phyloP scores from a whole-genome alignment of 352 stramenopile species.

The Pythium pectinolyticum region DNA sequence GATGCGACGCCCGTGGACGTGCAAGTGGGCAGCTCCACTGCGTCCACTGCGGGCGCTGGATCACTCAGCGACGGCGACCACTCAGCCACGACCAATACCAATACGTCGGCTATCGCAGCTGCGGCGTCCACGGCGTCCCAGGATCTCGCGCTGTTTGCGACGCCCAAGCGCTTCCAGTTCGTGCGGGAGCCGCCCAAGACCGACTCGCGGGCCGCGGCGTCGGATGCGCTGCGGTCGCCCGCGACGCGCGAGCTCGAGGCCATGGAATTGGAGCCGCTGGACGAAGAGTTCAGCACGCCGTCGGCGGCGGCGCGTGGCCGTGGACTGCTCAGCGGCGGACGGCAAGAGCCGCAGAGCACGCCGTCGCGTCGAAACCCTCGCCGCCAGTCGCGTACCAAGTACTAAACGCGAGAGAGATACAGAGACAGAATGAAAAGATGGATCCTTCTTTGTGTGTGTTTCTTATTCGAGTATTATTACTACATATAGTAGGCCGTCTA shows the following conservation, averaged over 20 bases:
- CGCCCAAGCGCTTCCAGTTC: conserved; percentile 78
- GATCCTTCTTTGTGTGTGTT: background rate
- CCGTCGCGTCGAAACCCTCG: conserved; percentile 76
- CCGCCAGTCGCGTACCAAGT: conserved; percentile 62
- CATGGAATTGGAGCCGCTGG: conserved; percentile 78
- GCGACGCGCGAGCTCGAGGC: conserved; percentile 64
- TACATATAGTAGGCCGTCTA: conserved; percentile 8
- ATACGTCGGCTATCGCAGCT: conserved; percentile 23
- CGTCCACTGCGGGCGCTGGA: too few relatives aligned
- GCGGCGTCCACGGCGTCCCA: conserved; percentile 34
- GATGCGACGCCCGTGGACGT: conserved; percentile 23
- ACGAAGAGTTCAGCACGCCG: conserved; percentile 82
- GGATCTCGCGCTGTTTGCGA: conserved; percentile 42
- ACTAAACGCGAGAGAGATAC: too few relatives aligned
- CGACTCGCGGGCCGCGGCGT: conserved; percentile 50
- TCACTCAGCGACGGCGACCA: conserved; percentile 2
- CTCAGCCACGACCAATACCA: background rate
- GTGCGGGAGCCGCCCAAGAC: conserved; percentile 61
- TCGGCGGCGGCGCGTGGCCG: conserved; percentile 32
- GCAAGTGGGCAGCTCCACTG: too few relatives aligned
- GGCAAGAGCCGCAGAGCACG: conserved; percentile 57
- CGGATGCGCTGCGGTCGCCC: conserved; percentile 38
- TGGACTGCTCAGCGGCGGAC: conserved; percentile 34
- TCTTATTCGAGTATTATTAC: conserved; percentile 9
- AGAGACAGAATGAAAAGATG: too few relatives aligned